Base-by-base conservation (phyloP, 306 rosid species). In the Coriaria nepalensis region DNA sequence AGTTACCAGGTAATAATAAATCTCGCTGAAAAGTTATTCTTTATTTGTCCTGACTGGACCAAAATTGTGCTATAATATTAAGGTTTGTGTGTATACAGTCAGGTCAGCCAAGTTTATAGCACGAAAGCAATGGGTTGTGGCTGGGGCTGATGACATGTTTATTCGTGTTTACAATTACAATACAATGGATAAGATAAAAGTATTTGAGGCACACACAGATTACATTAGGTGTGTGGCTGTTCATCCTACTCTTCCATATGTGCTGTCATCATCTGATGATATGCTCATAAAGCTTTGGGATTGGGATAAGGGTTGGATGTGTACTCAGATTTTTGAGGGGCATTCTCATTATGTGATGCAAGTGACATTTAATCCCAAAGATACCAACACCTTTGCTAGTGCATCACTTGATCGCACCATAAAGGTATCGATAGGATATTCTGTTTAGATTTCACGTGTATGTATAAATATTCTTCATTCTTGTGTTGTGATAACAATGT, bases 201-300 rank as follows among this genome's bases (percentile, higher is more conserved):
- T 92, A 38, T 92, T 82, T 71, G 98, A 92, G 85, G 98, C 96
- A 13, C 98, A 92, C 72, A 75, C 96, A 29, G 98, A 92, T 59
- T 92, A 92, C 83, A 92, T 92, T 52, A 79, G 98, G 55, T 85
- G 98, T 64, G 98, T 92, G 66, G 86, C 98, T 43, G 98, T 92
- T 51, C 98, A 92, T 73, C 98, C 98, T 60, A 82, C 80, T 43
- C 98, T 92, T 60, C 94, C 98, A 6, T 92, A 77, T 47, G 98
- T 92, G 66, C 75, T 92, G 57, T 92, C 98, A 47, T 92, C 98
- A 13, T 90, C 98, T 56, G 98, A 90, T 70, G 98, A 90, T 71
- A 90, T 90, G 98, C 98, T 90, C 67, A 85, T 90, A 62, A 90
- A 90, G 79, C 95, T 90, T 33, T 90, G 98, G 98, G 98, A 90